Conservation (phyloP, 129 eudicot genomes). For the Tagetes erecta region DNA sequence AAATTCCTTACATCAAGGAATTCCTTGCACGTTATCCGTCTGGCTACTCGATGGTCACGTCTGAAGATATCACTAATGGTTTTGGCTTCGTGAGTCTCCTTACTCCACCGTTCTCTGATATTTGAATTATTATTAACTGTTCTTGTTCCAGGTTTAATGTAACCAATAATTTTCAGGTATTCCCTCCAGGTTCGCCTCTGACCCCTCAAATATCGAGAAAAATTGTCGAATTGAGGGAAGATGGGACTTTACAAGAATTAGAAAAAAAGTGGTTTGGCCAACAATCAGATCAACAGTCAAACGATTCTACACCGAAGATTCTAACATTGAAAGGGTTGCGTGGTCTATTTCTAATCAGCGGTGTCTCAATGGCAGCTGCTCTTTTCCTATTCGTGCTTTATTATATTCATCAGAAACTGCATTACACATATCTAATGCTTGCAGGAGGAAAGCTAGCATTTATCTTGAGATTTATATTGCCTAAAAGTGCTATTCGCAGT, state of each 20-base stretch:
- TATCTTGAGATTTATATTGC: no score
- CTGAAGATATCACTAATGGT: constrained; percentile 25
- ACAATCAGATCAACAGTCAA: background rate
- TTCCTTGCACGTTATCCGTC: background rate
- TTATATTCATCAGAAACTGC: no score
- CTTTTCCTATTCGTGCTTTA: no score
- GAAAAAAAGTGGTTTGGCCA: constrained; percentile 37
- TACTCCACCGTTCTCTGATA: background rate
- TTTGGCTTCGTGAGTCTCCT: constrained; percentile 40
- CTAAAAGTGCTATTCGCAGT: no score
- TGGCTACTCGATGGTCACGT: constrained; percentile 23
- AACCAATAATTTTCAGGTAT: constrained; percentile 24
- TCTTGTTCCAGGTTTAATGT: background rate
- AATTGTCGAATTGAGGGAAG: constrained; percentile 42
- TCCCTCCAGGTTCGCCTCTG: constrained; percentile 40
- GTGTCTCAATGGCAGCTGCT: no score
- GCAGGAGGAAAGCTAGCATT: no score
- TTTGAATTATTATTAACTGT: background rate
- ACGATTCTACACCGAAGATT: background rate
- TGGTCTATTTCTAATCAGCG: no score
- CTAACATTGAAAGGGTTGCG: no score
- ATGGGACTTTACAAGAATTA: constrained; percentile 35
- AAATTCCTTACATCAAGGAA: constrained; percentile 13
- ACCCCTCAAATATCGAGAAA: constrained; percentile 35
- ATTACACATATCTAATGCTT: no score